Evolutionary conservation across 2,329 filamentous ascomycete species (phyloP).

Genomic region (Endothia cerciana): DNA sequence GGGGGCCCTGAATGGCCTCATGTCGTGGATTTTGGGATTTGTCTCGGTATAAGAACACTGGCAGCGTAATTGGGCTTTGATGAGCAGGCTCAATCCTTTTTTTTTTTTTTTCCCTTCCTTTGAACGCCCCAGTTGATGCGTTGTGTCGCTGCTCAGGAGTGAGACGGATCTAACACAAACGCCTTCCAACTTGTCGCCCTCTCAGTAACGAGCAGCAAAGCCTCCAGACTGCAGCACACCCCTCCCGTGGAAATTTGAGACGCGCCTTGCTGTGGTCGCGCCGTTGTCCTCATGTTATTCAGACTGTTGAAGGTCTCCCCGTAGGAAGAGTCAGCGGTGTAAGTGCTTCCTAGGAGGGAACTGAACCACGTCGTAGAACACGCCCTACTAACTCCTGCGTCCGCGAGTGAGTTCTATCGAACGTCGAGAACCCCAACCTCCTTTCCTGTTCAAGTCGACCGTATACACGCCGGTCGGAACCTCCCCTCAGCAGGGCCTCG

Average conservation of each 20-base stretch:
- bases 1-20: no score
- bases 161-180: no score
- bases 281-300: background rate
- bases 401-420: background rate
- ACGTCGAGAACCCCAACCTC: background rate
- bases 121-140: background rate
- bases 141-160: background rate
- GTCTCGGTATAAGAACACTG: no score
- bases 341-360: background rate
- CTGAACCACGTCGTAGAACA: background rate
- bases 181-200: no score
- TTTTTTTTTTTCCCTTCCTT: no score
- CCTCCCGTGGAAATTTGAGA: background rate
- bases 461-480: slow-evolving; percentile 24
- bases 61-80: no score
- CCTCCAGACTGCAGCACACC: no score
- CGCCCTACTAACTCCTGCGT: background rate
- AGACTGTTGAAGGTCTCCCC: background rate
- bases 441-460: background rate
- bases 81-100: no score
- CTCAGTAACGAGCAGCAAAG: no score
- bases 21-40: no score
- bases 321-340: slow-evolving; percentile 12
- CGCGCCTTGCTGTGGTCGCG: background rate
- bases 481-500: background rate